Base-by-base conservation (phyloP, 1,284 basidiomycete genomes). In the Puccinia horiana region DNA sequence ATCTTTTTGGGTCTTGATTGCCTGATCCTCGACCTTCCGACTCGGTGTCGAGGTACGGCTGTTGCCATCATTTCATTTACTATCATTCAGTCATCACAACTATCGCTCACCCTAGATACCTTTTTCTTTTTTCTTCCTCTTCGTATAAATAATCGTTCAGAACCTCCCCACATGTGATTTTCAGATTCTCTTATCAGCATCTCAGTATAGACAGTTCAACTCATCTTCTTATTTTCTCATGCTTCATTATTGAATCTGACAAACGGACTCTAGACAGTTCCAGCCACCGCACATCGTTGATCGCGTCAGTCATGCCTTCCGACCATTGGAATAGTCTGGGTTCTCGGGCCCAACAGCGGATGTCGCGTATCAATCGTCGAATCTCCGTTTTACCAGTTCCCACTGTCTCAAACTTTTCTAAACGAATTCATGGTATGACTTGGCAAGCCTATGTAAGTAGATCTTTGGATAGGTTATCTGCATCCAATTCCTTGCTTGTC, bases 401-500 rank as follows among this genome's bases (percentile, higher is more conserved):
- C 26, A 49, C 69, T 26, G 69, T 72, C n/a, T 72, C 69, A 20
- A 72, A 49, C 63, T 49, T 78, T 47, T 78, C 76, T n/a, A 78
- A 78, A 67, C 40, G 58, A 52, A 78, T 78, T 37, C 76, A 78
- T 69, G 76, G 76, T 42, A 78, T 78, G 16, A 63, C 58, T 40
- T 78, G 76, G 76, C 76, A 78, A 63, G 76, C 76, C 6, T 78
- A 78, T 49, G 75, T 76, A 49, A 58, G 75, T 47, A 4, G 29
- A 61, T 35, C 12, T 16, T 1, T 23, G n/a, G 20, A 2, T 42
- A 23, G 35, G n/a, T 0, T 29, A 14, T 40, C 20, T 42, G 5
- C 58, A 23, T 42, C 4, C 20, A 18, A n/a, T n/a, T n/a, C n/a
- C n/a, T n/a, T 76, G 74, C 18, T 26, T n/a, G 5, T 76, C 35